These are phyloP conservation scores for Solanum neorickii DNA, from an alignment of 257 asterid genomes.

Conservation along the genomic window DNA sequence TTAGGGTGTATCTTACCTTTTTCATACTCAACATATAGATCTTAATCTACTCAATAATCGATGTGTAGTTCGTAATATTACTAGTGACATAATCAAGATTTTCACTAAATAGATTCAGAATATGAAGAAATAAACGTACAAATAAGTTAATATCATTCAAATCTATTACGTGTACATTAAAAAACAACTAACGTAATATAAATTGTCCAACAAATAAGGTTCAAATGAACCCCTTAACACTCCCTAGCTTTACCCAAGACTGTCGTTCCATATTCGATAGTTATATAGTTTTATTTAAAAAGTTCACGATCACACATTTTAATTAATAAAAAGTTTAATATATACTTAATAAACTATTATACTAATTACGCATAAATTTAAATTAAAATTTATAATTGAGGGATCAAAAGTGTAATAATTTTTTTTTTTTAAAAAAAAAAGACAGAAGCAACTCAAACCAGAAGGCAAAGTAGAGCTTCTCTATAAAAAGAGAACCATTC, in stretches of 20 bases:
- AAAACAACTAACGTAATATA: background rate
- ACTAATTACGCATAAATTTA: background rate
- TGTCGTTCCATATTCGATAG: background rate
- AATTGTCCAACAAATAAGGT: background rate
- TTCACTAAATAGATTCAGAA: background rate
- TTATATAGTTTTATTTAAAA: background rate
- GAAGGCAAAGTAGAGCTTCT: slow-evolving; percentile 22
- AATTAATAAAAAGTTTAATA: background rate
- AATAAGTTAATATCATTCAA: background rate
- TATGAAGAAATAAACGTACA: background rate
- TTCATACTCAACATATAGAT: background rate
- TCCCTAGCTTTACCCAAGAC: background rate
- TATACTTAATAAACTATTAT: background rate
- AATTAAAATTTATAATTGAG: background rate
- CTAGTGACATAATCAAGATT: background rate
- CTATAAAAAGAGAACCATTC: slow-evolving; percentile 44
- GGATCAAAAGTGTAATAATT: background rate
- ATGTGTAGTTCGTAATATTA: background rate
- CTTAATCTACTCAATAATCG: background rate
- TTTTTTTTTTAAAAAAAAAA: background rate
- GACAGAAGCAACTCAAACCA: slow-evolving; percentile 15
- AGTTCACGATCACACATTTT: background rate
- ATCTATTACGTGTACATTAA: background rate
- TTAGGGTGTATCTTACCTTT: background rate
- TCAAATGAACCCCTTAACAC: background rate